A percentile compares a stretch with the other conserved stretches of the same genome.
These are phyloP conservation scores for Cordyceps tenuipes DNA, from an alignment of 2,329 filamentous ascomycete species.

Conservation along the genomic window DNA sequence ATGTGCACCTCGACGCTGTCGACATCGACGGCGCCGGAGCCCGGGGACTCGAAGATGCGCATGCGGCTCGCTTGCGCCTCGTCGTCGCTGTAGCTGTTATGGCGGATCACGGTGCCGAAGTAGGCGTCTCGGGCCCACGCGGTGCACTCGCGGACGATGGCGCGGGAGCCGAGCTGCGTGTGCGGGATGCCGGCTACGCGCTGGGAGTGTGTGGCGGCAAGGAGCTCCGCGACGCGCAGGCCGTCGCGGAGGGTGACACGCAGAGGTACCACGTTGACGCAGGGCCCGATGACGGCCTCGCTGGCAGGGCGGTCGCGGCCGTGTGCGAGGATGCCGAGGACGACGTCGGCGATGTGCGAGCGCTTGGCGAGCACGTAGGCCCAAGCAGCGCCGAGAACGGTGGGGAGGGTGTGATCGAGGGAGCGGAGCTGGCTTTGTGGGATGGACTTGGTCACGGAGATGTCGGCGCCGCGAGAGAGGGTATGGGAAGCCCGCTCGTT, in stretches of 20 bases:
- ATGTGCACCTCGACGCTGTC: slow-evolving; percentile 6
- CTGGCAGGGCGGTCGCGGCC: background rate
- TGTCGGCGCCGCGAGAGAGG: background rate
- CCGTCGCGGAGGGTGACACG: slow-evolving; percentile 41
- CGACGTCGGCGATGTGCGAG: slow-evolving; percentile 1
- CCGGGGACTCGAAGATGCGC: slow-evolving; percentile 1
- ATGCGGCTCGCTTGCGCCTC: background rate
- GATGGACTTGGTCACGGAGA: background rate
- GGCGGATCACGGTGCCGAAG: slow-evolving; percentile 42
- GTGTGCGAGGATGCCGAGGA: slow-evolving; percentile 2
- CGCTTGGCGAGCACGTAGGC: background rate
- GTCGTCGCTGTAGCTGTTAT: slow-evolving; percentile 18
- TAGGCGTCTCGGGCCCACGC: slow-evolving; percentile 27
- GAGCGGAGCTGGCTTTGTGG: background rate
- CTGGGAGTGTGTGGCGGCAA: slow-evolving; percentile 42
- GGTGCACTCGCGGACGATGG: slow-evolving; percentile 38
- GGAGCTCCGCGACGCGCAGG: slow-evolving; percentile 40
- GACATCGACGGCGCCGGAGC: background rate
- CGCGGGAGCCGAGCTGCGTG: slow-evolving; percentile 39
- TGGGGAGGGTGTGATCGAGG: background rate
- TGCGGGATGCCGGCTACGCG: slow-evolving; percentile 41
- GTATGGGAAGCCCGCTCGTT: background rate
- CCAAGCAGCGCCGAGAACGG: slow-evolving; percentile 4
- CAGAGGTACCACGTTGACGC: slow-evolving; percentile 53
- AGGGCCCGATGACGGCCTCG: slow-evolving; percentile 44